Percentiles rank a stretch among this genome's conserved stretches.
phyloP scores from a whole-genome alignment of 2,329 filamentous ascomycete genomes.

The Coleophoma eucalyptorum region DNA sequence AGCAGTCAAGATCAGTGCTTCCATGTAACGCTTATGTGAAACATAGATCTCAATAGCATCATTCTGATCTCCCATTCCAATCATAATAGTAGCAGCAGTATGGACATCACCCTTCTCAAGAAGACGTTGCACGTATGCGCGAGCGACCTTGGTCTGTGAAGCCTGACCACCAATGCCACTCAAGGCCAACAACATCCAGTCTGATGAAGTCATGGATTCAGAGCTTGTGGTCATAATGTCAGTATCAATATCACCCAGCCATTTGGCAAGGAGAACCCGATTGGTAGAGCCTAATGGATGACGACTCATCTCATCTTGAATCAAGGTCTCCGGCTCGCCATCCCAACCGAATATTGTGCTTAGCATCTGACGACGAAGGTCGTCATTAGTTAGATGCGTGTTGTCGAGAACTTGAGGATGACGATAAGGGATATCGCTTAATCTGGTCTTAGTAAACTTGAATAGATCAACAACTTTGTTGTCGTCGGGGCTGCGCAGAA shows the following conservation, averaged over 20 bases:
- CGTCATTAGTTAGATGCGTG: slow-evolving; percentile 65
- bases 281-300: slow-evolving; percentile 72
- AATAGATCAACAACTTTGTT: slow-evolving; percentile 74
- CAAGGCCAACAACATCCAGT: slow-evolving; percentile 95
- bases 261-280: slow-evolving; percentile 82
- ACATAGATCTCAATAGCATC: slow-evolving; percentile 97
- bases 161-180: slow-evolving; percentile 77
- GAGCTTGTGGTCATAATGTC: slow-evolving; percentile 79
- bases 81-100: slow-evolving; percentile 85
- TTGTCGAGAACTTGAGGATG: slow-evolving; percentile 58
- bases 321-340: slow-evolving; percentile 73
- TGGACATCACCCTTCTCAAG: slow-evolving; percentile 89
- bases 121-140: slow-evolving; percentile 85
- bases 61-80: slow-evolving; percentile 87
- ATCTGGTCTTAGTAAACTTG: slow-evolving; percentile 74
- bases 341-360: slow-evolving; percentile 95
- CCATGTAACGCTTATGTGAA: slow-evolving; percentile 87
- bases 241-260: slow-evolving; percentile 81
- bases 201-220: slow-evolving; percentile 84
- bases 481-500: slow-evolving; percentile 75
- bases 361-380: slow-evolving; percentile 86
- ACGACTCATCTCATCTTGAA: slow-evolving; percentile 78
- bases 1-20: slow-evolving; percentile 85
- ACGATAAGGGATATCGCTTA: slow-evolving; percentile 80
- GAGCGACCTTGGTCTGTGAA: slow-evolving; percentile 85